A percentile compares a stretch with the other conserved stretches of the same genome.
Evolutionary conservation across 73 alveolate genomes (phyloP).

Genomic region (Paramecium caudatum): DNA sequence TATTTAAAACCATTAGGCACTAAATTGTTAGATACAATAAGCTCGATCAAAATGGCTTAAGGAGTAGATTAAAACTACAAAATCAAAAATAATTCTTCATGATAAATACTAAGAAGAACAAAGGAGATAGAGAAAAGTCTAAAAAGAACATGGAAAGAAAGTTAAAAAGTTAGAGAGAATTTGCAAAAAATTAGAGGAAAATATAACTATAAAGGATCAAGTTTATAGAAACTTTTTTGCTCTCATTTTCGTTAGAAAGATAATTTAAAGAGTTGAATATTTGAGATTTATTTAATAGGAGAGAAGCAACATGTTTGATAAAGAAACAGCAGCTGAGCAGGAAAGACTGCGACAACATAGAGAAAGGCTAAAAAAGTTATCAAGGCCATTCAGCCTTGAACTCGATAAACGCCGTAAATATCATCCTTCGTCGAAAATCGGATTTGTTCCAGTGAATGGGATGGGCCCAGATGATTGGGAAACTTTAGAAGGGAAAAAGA

Average conservation of each 20-base stretch:
- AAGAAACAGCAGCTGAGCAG: conserved; percentile 32
- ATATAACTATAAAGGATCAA: conserved; percentile 66
- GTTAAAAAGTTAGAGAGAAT: conserved; percentile 8
- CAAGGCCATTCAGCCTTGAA: conserved; percentile 53
- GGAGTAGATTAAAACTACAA: background rate
- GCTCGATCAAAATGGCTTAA: conserved; percentile 19
- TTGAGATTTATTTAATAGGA: conserved; percentile 12
- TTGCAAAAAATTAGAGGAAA: conserved; percentile 65
- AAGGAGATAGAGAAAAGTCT: background rate
- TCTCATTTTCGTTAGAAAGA: conserved; percentile 54
- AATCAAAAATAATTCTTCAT: conserved; percentile 5
- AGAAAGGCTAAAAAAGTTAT: conserved; percentile 21
- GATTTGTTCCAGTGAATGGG: background rate
- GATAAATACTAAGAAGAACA: background rate
- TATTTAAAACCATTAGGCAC: background rate
- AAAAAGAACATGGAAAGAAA: conserved; percentile 5
- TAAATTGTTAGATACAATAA: background rate
- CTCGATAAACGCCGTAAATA: conserved; percentile 67
- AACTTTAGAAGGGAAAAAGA: background rate
- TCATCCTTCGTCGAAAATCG: background rate
- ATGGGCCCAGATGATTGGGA: conserved; percentile 29
- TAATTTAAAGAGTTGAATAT: conserved; percentile 56
- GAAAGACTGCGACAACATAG: background rate
- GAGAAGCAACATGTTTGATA: background rate
- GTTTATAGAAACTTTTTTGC: conserved; percentile 62